Conservation (phyloP, 371 early-diverging fungal genomes). For the Mortierella sp. region DNA sequence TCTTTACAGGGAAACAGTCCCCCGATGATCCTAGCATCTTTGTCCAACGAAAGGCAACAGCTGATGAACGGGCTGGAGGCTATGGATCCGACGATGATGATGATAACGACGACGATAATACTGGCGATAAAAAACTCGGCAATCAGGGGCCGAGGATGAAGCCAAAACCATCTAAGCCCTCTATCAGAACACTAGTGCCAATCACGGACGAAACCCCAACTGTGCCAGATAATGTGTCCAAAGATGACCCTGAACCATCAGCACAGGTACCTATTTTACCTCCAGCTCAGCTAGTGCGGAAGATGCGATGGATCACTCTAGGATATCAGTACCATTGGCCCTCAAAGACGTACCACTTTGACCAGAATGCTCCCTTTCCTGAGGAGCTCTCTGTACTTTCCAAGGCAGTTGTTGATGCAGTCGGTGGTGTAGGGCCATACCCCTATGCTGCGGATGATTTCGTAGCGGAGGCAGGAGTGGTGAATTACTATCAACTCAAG, state of each 20-base stretch:
- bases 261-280: constrained; percentile 58
- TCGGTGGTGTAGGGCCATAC: constrained; percentile 62
- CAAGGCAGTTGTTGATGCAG: constrained; percentile 67
- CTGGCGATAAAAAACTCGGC: background rate
- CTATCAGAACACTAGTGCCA: constrained; percentile 33
- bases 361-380: constrained; percentile 71
- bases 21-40: constrained; percentile 44
- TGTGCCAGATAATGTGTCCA: constrained; percentile 35
- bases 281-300: constrained; percentile 65
- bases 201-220: constrained; percentile 24
- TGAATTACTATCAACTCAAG: constrained; percentile 92
- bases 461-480: constrained; percentile 91
- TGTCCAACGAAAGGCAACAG: constrained; percentile 47
- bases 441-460: constrained; percentile 61
- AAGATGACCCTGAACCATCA: constrained; percentile 59
- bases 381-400: constrained; percentile 66
- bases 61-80: constrained; percentile 32
- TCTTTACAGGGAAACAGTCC: constrained; percentile 42
- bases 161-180: constrained; percentile 22
- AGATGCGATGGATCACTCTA: constrained; percentile 90
- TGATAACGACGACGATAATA: constrained; percentile 31
- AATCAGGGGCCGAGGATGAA: constrained; percentile 12
- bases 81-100: constrained; percentile 45
- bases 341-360: constrained; percentile 79
- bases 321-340: constrained; percentile 96